Conservation (phyloP, 2,329 filamentous ascomycete species). For the Escovopsis sp. region DNA sequence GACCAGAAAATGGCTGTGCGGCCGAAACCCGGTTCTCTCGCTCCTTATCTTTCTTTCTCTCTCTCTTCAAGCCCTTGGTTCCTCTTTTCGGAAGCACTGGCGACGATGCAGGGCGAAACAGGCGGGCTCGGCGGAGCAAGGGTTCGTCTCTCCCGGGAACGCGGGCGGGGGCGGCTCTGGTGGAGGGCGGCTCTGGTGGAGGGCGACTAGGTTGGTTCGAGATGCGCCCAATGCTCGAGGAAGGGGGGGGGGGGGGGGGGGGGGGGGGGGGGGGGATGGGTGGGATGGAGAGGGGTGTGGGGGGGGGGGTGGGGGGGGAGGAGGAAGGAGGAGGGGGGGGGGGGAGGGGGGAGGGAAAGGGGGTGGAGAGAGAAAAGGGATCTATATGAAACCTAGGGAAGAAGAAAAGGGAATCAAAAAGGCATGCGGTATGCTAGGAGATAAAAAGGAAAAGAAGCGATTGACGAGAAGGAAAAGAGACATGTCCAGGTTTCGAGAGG, state of each 20-base stretch:
- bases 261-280: neutral
- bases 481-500: neutral
- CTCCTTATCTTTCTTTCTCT: neutral
- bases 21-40: neutral
- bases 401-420: neutral
- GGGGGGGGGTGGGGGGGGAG: too few species aligned
- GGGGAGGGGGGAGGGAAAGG: neutral
- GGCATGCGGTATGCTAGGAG: neutral
- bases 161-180: neutral
- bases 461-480: conserved; percentile 3
- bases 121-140: too few species aligned
- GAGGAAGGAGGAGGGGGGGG: neutral
- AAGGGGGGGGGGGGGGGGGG: neutral
- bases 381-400: neutral
- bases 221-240: too few species aligned
- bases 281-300: neutral
- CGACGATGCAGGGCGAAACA: too few species aligned
- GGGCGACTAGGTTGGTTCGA: too few species aligned
- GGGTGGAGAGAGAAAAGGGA: neutral
- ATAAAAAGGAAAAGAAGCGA: neutral
- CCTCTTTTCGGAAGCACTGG: too few species aligned
- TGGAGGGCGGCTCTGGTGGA: neutral
- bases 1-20: too few species aligned
- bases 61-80: neutral
- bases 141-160: too few species aligned